Evolutionary conservation across 192 early-diverging fungal species (phyloP).

Genomic region (Mortierella hygrophila): DNA sequence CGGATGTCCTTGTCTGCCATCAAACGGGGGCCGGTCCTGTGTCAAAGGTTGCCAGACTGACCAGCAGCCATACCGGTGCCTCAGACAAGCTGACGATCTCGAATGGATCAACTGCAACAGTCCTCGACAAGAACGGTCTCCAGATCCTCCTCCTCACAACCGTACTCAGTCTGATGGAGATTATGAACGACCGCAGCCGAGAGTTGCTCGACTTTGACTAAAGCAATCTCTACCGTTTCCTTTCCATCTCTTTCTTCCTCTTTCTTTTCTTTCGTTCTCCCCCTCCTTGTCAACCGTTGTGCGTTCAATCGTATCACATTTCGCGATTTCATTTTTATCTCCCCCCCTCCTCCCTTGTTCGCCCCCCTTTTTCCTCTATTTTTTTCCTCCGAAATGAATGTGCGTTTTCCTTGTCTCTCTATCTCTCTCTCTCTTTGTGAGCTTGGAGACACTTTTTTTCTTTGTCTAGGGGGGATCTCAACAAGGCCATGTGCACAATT

Average conservation of each 20-base stretch:
- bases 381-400: background rate
- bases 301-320: background rate
- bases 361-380: background rate
- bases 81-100: conserved; percentile 41
- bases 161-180: conserved; percentile 51
- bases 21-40: conserved; percentile 26
- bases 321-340: background rate
- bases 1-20: conserved; percentile 48
- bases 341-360: background rate
- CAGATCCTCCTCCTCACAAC: conserved; percentile 49
- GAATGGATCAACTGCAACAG: conserved; percentile 34
- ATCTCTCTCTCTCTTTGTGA: background rate
- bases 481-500: background rate
- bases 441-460: background rate
- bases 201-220: conserved; percentile 54
- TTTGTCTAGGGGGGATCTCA: background rate
- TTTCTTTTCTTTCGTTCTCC: background rate
- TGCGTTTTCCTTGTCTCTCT: background rate
- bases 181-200: conserved; percentile 51
- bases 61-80: conserved; percentile 45
- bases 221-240: background rate
- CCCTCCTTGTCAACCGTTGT: background rate
- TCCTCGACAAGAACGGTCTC: conserved; percentile 51
- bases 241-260: too few relatives aligned
- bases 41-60: conserved; percentile 33